Conservation (phyloP, 331 rosid genomes). For the Ulmus americana region DNA sequence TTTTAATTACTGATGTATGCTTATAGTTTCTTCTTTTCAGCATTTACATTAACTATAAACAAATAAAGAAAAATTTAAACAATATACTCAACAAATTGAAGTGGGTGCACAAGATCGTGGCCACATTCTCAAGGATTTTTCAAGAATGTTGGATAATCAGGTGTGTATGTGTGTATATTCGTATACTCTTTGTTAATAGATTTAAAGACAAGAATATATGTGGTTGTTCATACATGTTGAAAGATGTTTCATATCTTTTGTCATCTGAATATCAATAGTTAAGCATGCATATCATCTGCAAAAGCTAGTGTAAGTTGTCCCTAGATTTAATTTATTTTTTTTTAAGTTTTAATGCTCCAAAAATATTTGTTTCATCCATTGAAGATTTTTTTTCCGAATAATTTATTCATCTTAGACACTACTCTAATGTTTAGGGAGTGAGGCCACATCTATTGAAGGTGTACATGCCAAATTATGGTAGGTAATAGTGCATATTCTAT, state of each 20-base stretch:
- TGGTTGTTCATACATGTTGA: background rate
- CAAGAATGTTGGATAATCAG: constrained; percentile 90
- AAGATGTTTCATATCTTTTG: background rate
- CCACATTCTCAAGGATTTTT: constrained; percentile 88
- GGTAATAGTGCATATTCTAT: no score
- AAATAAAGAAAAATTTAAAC: constrained; percentile 83
- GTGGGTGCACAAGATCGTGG: constrained; percentile 69
- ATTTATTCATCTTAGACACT: background rate
- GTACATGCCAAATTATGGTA: no score
- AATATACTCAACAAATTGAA: constrained; percentile 77
- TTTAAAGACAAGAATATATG: background rate
- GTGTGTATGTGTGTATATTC: constrained; percentile 34
- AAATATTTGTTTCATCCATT: background rate
- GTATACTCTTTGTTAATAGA: constrained; percentile 15
- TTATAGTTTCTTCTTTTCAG: constrained; percentile 31
- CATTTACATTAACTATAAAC: constrained; percentile 87
- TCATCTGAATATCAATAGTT: background rate
- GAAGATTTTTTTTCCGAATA: background rate
- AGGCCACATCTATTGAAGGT: no score
- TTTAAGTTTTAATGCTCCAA: background rate
- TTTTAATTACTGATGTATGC: background rate
- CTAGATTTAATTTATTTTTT: no score
- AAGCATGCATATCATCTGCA: no score
- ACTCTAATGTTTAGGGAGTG: background rate
- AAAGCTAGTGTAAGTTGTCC: no score